These are phyloP conservation scores for Diaporthe citrichinensis DNA, from an alignment of 2,329 filamentous ascomycete species.

Conservation along the genomic window DNA sequence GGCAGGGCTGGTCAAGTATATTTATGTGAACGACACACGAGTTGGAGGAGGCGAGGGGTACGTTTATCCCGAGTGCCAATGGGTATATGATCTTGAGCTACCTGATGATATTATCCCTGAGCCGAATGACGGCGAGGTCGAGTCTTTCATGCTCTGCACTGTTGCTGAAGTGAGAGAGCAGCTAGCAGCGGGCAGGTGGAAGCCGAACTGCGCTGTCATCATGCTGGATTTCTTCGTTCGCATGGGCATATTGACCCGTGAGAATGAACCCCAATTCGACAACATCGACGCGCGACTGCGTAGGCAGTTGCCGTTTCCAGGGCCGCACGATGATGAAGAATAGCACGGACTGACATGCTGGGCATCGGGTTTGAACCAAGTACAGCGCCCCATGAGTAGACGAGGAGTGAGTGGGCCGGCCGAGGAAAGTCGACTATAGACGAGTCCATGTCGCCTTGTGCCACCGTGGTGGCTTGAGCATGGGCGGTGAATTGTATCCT, in stretches of 20 bases:
- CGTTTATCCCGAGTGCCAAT: constrained; percentile 92
- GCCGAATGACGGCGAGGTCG: constrained; percentile 91
- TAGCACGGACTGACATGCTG: not conserved
- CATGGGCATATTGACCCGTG: constrained; percentile 82
- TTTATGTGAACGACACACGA: constrained; percentile 81
- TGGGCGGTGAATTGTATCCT: not conserved
- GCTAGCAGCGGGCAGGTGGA: constrained; percentile 82
- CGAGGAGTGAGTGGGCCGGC: not conserved
- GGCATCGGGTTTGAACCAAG: not conserved
- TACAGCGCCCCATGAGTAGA: not conserved
- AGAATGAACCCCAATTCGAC: constrained; percentile 83
- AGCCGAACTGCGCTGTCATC: constrained; percentile 90
- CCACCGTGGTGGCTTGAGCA: constrained; percentile 8
- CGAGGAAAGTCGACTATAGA: not conserved
- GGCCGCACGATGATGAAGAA: constrained; percentile 63
- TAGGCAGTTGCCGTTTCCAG: constrained; percentile 85
- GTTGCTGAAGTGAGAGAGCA: constrained; percentile 82
- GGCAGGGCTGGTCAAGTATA: constrained; percentile 84
- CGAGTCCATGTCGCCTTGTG: not conserved
- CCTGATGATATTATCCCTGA: constrained; percentile 76
- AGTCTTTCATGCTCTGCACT: constrained; percentile 83
- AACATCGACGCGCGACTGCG: constrained; percentile 84
- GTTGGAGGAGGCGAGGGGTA: constrained; percentile 86
- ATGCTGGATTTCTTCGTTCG: constrained; percentile 92
- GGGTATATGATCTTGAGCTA: constrained; percentile 90